phyloP scores from a whole-genome alignment of 352 stramenopile genomes.

The Phytophthora rubi region DNA sequence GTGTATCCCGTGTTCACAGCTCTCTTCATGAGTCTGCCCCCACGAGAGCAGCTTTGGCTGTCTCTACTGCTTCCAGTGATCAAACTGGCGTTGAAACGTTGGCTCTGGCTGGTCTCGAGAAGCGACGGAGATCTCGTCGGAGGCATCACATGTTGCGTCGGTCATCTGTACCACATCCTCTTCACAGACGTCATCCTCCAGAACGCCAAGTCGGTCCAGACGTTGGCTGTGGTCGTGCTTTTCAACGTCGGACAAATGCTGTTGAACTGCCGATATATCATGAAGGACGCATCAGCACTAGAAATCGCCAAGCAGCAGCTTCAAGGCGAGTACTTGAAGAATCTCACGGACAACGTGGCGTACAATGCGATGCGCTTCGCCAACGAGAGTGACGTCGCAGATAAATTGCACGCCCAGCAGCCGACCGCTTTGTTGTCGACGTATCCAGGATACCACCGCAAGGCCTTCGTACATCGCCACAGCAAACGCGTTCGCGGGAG shows the following conservation, averaged over 20 bases:
- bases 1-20: conserved; percentile 36
- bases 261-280: conserved; percentile 7
- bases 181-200: conserved; percentile 41
- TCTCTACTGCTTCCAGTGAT: conserved; percentile 34
- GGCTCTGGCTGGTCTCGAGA: conserved; percentile 21
- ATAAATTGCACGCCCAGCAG: not conserved
- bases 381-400: not conserved
- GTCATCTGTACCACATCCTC: conserved; percentile 45
- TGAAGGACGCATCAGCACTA: not conserved
- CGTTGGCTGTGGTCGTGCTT: conserved; percentile 22
- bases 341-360: not conserved
- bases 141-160: conserved; percentile 17
- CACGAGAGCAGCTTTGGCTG: conserved; percentile 24
- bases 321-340: not conserved
- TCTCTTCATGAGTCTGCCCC: conserved; percentile 28
- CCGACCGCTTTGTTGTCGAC: conserved; percentile 2
- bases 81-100: conserved; percentile 27
- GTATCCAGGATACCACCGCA: conserved; percentile 6
- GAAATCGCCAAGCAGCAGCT: not conserved
- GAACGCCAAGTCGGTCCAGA: conserved; percentile 35
- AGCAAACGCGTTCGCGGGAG: conserved; percentile 3
- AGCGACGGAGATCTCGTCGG: conserved; percentile 27
- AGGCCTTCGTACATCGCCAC: conserved; percentile 4
- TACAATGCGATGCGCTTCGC: not conserved
- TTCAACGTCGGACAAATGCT: conserved; percentile 23